Percentiles rank a stretch among this genome's conserved stretches.
phyloP scores from a whole-genome alignment of 495 filamentous ascomycete genomes.

The Sporormia fimetaria region DNA sequence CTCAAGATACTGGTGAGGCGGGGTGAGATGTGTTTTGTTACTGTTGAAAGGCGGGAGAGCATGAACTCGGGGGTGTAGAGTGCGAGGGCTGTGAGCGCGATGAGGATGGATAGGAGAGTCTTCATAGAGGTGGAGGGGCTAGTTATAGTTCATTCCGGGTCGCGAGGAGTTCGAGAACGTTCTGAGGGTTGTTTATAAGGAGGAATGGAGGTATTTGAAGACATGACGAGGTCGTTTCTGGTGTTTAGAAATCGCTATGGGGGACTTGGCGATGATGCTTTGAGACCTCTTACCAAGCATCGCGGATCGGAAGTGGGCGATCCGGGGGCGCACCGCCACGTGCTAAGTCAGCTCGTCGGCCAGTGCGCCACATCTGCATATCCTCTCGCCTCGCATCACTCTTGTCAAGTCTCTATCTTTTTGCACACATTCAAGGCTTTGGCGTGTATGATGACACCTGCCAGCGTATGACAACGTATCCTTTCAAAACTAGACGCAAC shows the following conservation, averaged over 20 bases:
- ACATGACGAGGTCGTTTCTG: constrained; percentile 3
- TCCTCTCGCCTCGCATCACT: too few relatives aligned
- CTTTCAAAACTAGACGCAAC: too few relatives aligned
- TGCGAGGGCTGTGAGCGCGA: constrained; percentile 29
- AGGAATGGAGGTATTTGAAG: constrained; percentile 6
- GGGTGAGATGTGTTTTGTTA: constrained; percentile 15
- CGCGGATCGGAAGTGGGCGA: too few relatives aligned
- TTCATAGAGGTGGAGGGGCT: constrained; percentile 22
- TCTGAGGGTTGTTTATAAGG: constrained; percentile 11
- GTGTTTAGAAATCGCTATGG: constrained; percentile 11
- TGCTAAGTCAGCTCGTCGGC: too few relatives aligned
- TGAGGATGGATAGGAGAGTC: constrained; percentile 26
- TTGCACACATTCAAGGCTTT: too few relatives aligned
- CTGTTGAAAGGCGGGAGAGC: constrained; percentile 19
- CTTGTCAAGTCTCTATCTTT: too few relatives aligned
- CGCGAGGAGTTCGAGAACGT: constrained; percentile 17
- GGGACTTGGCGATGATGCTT: too few relatives aligned
- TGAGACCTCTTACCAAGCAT: too few relatives aligned
- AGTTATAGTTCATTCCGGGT: constrained; percentile 26
- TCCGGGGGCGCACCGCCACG: too few relatives aligned
- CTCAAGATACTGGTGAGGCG: background rate
- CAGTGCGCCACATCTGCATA: too few relatives aligned
- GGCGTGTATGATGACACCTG: too few relatives aligned
- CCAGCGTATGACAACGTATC: too few relatives aligned
- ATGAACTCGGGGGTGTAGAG: constrained; percentile 27